Conservation (phyloP, 306 rosid genomes). For the Lathyrus tuberosus region DNA sequence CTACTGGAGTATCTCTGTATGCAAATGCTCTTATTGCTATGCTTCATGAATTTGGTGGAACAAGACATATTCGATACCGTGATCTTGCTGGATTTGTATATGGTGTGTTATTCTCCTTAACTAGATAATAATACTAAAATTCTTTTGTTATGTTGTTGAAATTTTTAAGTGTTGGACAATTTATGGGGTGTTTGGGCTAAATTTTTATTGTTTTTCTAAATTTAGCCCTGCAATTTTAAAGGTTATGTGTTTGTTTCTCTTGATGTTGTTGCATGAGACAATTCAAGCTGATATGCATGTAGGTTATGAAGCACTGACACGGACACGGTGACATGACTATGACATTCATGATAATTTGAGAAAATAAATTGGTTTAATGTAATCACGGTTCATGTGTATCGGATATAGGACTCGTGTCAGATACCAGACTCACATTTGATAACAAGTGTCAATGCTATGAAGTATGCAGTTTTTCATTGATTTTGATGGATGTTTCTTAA, state of each 20-base stretch:
- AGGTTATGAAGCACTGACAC: not conserved
- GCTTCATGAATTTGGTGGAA: slow-evolving; percentile 95
- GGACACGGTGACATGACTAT: too few species aligned
- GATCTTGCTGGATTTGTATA: slow-evolving; percentile 90
- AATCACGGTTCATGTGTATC: too few species aligned
- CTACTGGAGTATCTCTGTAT: slow-evolving; percentile 75
- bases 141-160: not conserved
- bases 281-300: not conserved
- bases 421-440: not conserved
- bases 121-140: not conserved
- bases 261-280: not conserved
- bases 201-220: too few species aligned
- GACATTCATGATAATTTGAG: too few species aligned
- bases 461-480: not conserved
- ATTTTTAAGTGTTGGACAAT: not conserved
- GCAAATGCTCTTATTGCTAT: slow-evolving; percentile 83
- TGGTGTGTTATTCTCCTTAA: slow-evolving; percentile 54
- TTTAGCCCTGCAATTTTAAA: not conserved
- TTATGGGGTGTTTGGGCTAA: not conserved
- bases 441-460: not conserved
- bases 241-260: not conserved
- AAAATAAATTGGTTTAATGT: not conserved
- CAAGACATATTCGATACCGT: slow-evolving; percentile 90
- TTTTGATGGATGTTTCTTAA: not conserved
- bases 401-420: too few species aligned